Percentiles rank a stretch among this genome's conserved stretches.
Conservation (phyloP, 805 yeast genomes). For the Scheffersomyces spartinae region DNA sequence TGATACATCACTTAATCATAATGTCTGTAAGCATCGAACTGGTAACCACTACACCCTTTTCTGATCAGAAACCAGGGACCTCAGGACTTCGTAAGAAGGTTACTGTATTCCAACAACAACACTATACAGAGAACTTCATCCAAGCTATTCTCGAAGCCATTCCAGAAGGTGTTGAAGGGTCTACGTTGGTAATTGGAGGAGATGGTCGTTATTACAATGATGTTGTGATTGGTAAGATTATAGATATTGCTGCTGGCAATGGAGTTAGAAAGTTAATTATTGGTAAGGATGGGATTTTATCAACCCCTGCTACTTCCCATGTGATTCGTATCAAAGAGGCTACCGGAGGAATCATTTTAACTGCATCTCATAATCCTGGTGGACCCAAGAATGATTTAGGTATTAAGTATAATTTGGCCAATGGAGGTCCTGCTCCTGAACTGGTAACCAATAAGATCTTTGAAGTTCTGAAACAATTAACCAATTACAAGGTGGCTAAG, state of each 20-base stretch:
- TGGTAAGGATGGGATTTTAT: slow-evolving; percentile 80
- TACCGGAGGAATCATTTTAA: slow-evolving; percentile 91
- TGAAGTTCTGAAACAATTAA: slow-evolving; percentile 50
- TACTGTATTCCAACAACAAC: slow-evolving; percentile 60
- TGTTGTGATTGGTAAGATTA: slow-evolving; percentile 69
- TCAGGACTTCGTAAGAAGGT: slow-evolving; percentile 94
- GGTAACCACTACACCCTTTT: slow-evolving; percentile 60
- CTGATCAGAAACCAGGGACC: slow-evolving; percentile 96
- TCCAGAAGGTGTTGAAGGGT: slow-evolving; percentile 72
- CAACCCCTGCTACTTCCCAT: slow-evolving; percentile 97
- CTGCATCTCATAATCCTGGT: slow-evolving; percentile 98
- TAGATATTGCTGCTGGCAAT: slow-evolving; percentile 79
- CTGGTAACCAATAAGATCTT: slow-evolving; percentile 80
- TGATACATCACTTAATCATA: background rate
- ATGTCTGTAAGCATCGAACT: slow-evolving; percentile 1
- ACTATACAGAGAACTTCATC: slow-evolving; percentile 89
- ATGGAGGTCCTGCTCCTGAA: slow-evolving; percentile 99
- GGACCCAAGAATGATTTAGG: slow-evolving; percentile 90
- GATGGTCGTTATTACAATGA: slow-evolving; percentile 92
- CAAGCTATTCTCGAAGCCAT: slow-evolving; percentile 79
- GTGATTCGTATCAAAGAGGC: slow-evolving; percentile 63
- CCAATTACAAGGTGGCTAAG: slow-evolving; percentile 45
- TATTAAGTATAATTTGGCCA: slow-evolving; percentile 85
- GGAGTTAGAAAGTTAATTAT: slow-evolving; percentile 77
- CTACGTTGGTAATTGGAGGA: slow-evolving; percentile 88